Conservation (phyloP, 1,139 yeast species). For the Yamadazyma triangularis region DNA sequence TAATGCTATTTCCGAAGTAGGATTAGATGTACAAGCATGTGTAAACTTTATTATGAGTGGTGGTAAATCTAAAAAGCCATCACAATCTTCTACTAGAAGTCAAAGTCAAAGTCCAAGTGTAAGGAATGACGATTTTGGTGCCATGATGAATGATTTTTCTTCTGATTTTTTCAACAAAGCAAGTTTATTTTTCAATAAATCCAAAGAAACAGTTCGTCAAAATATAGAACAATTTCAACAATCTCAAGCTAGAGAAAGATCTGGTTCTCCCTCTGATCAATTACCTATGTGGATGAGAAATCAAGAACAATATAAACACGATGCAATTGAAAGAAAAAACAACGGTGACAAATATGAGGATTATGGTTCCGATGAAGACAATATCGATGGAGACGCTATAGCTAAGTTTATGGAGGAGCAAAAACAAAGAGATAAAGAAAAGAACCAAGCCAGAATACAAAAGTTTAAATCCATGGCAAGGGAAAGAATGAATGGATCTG, state of each 20-base stretch:
- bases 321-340: constrained; percentile 32
- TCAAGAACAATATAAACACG: constrained; percentile 45
- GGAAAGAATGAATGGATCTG: constrained; percentile 12
- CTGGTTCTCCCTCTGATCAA: constrained; percentile 25
- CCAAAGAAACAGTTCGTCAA: constrained; percentile 58
- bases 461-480: constrained; percentile 16
- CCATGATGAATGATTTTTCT: constrained; percentile 56
- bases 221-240: constrained; percentile 60
- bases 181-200: constrained; percentile 53
- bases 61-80: constrained; percentile 14
- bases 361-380: constrained; percentile 43
- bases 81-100: constrained; percentile 4
- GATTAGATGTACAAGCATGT: constrained; percentile 60
- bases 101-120: constrained; percentile 3
- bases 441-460: constrained; percentile 23
- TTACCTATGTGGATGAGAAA: constrained; percentile 81
- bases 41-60: constrained; percentile 61
- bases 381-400: constrained; percentile 41
- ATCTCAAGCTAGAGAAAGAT: constrained; percentile 12
- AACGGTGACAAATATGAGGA: constrained; percentile 34
- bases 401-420: constrained; percentile 36
- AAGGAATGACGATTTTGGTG: constrained; percentile 14
- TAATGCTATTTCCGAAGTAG: constrained; percentile 54
- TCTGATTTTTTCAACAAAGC: constrained; percentile 62
- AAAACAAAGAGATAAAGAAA: constrained; percentile 34